Conservation (phyloP, 805 yeast genomes). For the Nadsonia fulvescens region DNA sequence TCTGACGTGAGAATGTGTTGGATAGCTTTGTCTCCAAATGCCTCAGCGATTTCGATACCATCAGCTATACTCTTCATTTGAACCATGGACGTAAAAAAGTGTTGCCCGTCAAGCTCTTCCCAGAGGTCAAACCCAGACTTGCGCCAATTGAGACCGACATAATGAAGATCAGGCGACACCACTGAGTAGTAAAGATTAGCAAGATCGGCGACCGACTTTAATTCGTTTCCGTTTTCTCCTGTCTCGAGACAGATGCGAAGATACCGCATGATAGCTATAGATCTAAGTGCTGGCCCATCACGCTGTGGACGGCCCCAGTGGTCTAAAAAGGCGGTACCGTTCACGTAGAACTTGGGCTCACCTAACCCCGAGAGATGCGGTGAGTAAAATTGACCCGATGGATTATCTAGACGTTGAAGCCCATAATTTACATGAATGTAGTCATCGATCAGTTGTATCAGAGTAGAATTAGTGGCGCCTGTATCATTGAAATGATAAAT, state of each 20-base stretch:
- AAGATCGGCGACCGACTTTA: slow-evolving; percentile 15
- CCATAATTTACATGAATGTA: slow-evolving; percentile 41
- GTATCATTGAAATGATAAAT: slow-evolving; percentile 35
- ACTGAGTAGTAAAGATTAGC: slow-evolving; percentile 30
- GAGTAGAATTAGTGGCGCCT: slow-evolving; percentile 12
- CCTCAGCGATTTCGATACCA: slow-evolving; percentile 27
- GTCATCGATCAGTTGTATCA: slow-evolving; percentile 26
- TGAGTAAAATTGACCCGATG: slow-evolving; percentile 38
- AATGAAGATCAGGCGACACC: slow-evolving; percentile 53
- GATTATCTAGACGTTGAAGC: slow-evolving; percentile 51
- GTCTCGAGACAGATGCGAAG: slow-evolving; percentile 34
- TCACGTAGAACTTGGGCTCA: slow-evolving; percentile 71
- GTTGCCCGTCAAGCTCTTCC: slow-evolving; percentile 70
- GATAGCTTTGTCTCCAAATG: slow-evolving; percentile 13
- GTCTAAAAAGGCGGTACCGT: slow-evolving; percentile 42
- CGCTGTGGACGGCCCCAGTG: slow-evolving; percentile 92
- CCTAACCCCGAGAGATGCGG: slow-evolving; percentile 37
- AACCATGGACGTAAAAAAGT: slow-evolving; percentile 61
- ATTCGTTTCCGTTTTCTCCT: slow-evolving; percentile 18
- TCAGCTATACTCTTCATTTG: slow-evolving; percentile 52
- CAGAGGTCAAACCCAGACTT: slow-evolving; percentile 67
- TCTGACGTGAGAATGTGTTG: slow-evolving; percentile 6
- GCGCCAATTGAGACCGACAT: slow-evolving; percentile 44
- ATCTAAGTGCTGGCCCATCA: slow-evolving; percentile 83
- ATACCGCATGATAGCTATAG: slow-evolving; percentile 42